phyloP scores from a whole-genome alignment of 805 yeast species.

The Pichia manshurica region DNA sequence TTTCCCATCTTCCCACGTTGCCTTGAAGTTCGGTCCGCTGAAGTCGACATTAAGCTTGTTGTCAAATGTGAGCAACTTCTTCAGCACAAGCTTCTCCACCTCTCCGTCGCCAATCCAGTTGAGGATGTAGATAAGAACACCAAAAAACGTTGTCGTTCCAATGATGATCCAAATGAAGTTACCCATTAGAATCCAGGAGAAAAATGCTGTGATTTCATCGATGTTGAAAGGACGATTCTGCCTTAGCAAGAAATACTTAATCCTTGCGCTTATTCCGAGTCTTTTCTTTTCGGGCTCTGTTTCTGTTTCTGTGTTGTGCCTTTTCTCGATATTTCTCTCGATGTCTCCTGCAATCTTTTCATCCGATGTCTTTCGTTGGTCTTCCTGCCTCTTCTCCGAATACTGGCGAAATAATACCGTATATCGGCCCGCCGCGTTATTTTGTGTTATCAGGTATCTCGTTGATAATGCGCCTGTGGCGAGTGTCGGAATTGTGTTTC shows the following conservation, averaged over 20 bases:
- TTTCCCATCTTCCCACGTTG: conserved; percentile 46
- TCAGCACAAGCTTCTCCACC: conserved; percentile 23
- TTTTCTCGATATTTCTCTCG: too few relatives aligned
- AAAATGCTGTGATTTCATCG: conserved; percentile 49
- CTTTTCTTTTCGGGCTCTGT: too few relatives aligned
- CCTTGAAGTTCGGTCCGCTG: conserved; percentile 32
- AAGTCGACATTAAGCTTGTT: conserved; percentile 27
- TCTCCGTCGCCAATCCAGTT: conserved; percentile 31
- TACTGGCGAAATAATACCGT: too few relatives aligned
- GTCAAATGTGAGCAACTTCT: conserved; percentile 30
- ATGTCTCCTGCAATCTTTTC: too few relatives aligned
- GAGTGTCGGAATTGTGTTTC: too few relatives aligned
- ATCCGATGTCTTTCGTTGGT: too few relatives aligned
- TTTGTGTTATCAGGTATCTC: too few relatives aligned
- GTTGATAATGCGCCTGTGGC: too few relatives aligned
- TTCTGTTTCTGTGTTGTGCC: too few relatives aligned
- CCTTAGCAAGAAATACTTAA: conserved; percentile 44
- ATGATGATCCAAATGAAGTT: conserved; percentile 48
- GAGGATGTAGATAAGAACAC: conserved; percentile 40
- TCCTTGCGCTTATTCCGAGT: conserved; percentile 1
- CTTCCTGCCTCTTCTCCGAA: too few relatives aligned
- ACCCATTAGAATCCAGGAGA: conserved; percentile 55
- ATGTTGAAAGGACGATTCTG: conserved; percentile 43
- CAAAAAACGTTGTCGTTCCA: conserved; percentile 54
- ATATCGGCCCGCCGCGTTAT: too few relatives aligned